phyloP scores from a whole-genome alignment of 352 stramenopile genomes.

The Phytophthora pini region DNA sequence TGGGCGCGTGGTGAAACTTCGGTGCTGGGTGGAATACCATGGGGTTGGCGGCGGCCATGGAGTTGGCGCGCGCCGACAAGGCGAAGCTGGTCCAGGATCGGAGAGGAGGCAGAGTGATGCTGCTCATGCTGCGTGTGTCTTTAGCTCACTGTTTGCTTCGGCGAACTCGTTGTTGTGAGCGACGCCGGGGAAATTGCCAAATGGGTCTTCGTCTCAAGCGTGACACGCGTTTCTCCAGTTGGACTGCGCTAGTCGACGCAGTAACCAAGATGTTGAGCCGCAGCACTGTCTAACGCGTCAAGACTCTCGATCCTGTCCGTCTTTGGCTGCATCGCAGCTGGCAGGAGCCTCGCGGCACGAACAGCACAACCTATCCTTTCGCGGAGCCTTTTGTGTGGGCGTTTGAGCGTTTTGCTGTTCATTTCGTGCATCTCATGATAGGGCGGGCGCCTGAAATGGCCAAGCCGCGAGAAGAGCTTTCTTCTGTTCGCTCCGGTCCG shows the following conservation, averaged over 20 bases:
- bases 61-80: constrained; percentile 4
- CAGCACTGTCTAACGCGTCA: constrained; percentile 13
- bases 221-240: constrained; percentile 17
- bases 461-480: constrained; percentile 3
- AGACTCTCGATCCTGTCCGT: constrained; percentile 20
- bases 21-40: constrained; percentile 20
- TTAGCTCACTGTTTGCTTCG: constrained; percentile 1
- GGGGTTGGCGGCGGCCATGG: constrained; percentile 1
- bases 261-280: constrained; percentile 25
- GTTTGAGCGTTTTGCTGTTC: constrained; percentile 12
- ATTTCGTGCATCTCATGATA: constrained; percentile 36
- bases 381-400: constrained; percentile 7
- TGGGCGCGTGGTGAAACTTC: background rate
- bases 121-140: constrained; percentile 10
- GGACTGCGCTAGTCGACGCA: constrained; percentile 9
- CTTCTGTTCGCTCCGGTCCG: constrained; percentile 23
- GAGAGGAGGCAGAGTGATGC: constrained; percentile 23
- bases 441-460: constrained; percentile 11
- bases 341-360: constrained; percentile 23
- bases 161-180: background rate
- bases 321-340: constrained; percentile 13
- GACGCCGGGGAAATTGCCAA: constrained; percentile 11
- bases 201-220: constrained; percentile 19
- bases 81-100: constrained; percentile 10
- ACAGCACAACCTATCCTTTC: constrained; percentile 33